Evolutionary conservation across 768 basidiomycete genomes (phyloP).

Genomic region (Ephemerocybe angulata): DNA sequence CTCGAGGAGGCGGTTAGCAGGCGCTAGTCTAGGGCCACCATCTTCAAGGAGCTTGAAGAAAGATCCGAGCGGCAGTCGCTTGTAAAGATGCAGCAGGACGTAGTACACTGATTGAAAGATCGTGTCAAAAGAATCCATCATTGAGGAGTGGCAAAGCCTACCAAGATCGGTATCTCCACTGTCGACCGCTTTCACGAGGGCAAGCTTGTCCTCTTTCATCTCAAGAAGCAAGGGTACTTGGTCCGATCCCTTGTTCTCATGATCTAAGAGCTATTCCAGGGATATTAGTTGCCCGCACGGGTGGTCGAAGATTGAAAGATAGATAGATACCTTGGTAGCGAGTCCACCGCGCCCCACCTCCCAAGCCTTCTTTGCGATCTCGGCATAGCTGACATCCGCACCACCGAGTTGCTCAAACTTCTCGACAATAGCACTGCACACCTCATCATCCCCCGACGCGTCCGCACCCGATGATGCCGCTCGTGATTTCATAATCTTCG

Average conservation of each 20-base stretch:
- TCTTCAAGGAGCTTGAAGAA: conserved; percentile 96
- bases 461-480: conserved; percentile 50
- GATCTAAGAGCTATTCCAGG: conserved; percentile 78
- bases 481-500: conserved; percentile 79
- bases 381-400: conserved; percentile 84
- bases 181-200: conserved; percentile 84
- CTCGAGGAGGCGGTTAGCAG: conserved; percentile 78
- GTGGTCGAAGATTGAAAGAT: background rate
- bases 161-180: conserved; percentile 95
- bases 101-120: conserved; percentile 72
- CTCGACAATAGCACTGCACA: conserved; percentile 80
- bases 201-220: conserved; percentile 93
- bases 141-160: conserved; percentile 30
- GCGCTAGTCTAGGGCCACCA: conserved; percentile 67
- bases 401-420: conserved; percentile 85
- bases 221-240: conserved; percentile 89
- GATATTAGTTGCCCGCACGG: background rate
- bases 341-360: conserved; percentile 74
- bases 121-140: background rate
- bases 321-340: conserved; percentile 68
- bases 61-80: conserved; percentile 76
- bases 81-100: conserved; percentile 84
- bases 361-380: conserved; percentile 93
- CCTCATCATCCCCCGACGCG: conserved; percentile 65
- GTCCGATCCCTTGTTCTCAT: conserved; percentile 83